Percentiles rank a stretch among this genome's conserved stretches.
Evolutionary conservation across 768 basidiomycete species (phyloP).

Genomic region (Podaxis sp.): DNA sequence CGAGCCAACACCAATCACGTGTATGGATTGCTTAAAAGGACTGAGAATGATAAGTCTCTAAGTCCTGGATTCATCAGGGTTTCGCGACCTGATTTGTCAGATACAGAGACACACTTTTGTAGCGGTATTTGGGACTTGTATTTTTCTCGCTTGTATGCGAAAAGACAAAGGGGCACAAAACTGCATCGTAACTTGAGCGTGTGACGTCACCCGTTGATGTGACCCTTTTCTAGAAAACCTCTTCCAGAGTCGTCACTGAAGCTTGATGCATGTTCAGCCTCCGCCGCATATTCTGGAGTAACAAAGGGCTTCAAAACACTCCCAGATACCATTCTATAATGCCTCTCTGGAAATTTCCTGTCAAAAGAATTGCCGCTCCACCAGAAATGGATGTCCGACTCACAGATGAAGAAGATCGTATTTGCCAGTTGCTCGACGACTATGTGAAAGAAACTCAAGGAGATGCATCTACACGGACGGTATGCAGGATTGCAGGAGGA

Average conservation of each 20-base stretch:
- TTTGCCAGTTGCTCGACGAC: slow-evolving; percentile 80
- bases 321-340: slow-evolving; percentile 16
- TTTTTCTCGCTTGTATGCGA: no score
- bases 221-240: background rate
- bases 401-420: slow-evolving; percentile 62
- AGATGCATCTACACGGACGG: slow-evolving; percentile 52
- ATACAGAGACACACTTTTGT: no score
- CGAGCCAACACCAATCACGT: slow-evolving; percentile 11
- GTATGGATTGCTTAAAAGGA: background rate
- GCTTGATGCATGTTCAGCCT: slow-evolving; percentile 14
- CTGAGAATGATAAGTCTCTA: background rate
- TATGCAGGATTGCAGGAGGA: slow-evolving; percentile 93
- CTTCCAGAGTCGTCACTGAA: background rate
- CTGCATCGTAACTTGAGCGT: no score
- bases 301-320: background rate
- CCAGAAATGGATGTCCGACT: slow-evolving; percentile 47
- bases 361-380: slow-evolving; percentile 22
- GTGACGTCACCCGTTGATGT: background rate
- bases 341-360: slow-evolving; percentile 18
- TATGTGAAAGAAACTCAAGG: slow-evolving; percentile 60
- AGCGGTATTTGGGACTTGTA: no score
- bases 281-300: slow-evolving; percentile 2
- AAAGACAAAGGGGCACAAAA: no score
- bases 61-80: no score
- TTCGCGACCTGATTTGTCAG: no score